phyloP scores from a whole-genome alignment of 2,329 filamentous ascomycete species.

The Nigrospora sphaerica region DNA sequence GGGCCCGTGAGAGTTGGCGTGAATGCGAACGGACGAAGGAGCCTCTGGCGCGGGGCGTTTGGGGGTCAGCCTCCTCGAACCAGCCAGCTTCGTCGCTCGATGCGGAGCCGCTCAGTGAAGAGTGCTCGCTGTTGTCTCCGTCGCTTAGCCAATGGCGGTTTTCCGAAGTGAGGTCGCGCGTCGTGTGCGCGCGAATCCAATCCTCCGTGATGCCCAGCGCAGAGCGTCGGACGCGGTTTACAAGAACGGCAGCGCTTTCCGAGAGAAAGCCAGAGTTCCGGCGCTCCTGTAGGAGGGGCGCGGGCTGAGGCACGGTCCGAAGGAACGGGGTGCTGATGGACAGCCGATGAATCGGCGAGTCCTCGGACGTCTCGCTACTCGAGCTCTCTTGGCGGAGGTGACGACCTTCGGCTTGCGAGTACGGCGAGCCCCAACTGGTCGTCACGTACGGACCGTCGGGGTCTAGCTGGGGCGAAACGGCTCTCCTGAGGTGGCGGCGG shows the following conservation, averaged over 20 bases:
- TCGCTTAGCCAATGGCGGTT: conserved; percentile 80
- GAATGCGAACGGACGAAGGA: conserved; percentile 17
- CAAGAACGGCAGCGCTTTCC: conserved; percentile 52
- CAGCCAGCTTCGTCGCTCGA: conserved; percentile 39
- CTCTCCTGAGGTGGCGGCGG: conserved; percentile 48
- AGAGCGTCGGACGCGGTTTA: conserved; percentile 53
- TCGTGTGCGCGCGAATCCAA: conserved; percentile 81
- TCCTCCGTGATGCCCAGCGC: conserved; percentile 66
- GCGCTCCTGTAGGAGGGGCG: conserved; percentile 27
- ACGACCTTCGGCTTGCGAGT: conserved; percentile 56
- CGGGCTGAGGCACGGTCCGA: conserved; percentile 43
- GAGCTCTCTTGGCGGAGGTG: conserved; percentile 43
- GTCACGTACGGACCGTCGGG: conserved; percentile 49
- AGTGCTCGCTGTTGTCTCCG: conserved; percentile 66
- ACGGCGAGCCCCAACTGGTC: conserved; percentile 88
- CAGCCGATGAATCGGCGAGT: conserved; percentile 53
- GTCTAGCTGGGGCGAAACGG: conserved; percentile 28
- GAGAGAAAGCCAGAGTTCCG: conserved; percentile 23
- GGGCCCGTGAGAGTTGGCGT: conserved; percentile 20
- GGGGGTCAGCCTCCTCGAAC: conserved; percentile 39
- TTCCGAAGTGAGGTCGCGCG: conserved; percentile 61
- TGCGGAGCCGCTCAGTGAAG: conserved; percentile 63
- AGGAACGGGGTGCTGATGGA: conserved; percentile 57
- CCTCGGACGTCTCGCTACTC: conserved; percentile 53
- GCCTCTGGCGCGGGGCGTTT: conserved; percentile 38